These are phyloP conservation scores for Magnusiomyces ingens DNA, from an alignment of 1,139 yeast species.

Conservation along the genomic window DNA sequence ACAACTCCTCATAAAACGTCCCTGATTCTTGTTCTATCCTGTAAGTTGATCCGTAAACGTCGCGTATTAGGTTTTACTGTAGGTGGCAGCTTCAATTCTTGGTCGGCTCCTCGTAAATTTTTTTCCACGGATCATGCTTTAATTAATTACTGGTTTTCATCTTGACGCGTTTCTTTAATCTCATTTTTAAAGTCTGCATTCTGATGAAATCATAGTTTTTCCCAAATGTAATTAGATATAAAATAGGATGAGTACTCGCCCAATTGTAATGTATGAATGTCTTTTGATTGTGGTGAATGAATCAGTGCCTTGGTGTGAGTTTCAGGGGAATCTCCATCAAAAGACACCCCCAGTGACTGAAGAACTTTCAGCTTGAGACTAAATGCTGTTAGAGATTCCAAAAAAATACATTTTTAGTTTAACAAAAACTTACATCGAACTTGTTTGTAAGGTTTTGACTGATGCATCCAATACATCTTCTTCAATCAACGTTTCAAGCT, in stretches of 20 bases:
- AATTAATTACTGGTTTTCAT: too few relatives aligned
- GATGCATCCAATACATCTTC: constrained; percentile 30
- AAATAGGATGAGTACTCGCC: constrained; percentile 59
- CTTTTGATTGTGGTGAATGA: constrained; percentile 43
- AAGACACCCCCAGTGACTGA: constrained; percentile 34
- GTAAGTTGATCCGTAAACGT: too few relatives aligned
- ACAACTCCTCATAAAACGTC: too few relatives aligned
- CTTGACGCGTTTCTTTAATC: too few relatives aligned
- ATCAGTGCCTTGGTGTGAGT: constrained; percentile 42
- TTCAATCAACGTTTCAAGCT: constrained; percentile 34
- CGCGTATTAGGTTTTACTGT: too few relatives aligned
- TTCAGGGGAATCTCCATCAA: constrained; percentile 29
- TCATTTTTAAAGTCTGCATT: too few relatives aligned
- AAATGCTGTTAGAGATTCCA: constrained; percentile 2
- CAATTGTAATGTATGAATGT: constrained; percentile 46
- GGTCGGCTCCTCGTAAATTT: too few relatives aligned
- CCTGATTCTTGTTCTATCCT: too few relatives aligned
- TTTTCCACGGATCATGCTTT: too few relatives aligned
- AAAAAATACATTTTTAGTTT: background rate
- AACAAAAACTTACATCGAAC: constrained; percentile 23
- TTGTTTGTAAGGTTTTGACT: constrained; percentile 30
- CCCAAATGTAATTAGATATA: constrained; percentile 69
- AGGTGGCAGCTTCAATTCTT: too few relatives aligned
- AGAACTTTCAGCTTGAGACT: constrained; percentile 36
- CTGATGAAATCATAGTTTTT: constrained; percentile 29